Conservation (phyloP, 2,329 filamentous ascomycete genomes). For the Lecanicillium sp. region DNA sequence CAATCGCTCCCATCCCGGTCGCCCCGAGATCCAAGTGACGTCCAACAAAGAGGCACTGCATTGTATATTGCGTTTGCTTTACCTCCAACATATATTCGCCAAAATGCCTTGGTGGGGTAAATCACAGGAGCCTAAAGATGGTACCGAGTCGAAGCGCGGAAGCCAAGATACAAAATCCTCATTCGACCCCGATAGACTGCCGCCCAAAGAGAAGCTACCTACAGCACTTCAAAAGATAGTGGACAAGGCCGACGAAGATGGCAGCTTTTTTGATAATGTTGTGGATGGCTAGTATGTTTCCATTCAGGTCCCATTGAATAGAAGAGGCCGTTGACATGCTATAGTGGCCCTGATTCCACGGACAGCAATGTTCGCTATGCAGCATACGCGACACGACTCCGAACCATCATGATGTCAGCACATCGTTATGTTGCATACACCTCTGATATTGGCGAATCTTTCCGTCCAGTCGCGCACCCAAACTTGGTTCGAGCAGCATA, state of each 20-base stretch:
- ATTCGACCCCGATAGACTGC: conserved; percentile 39
- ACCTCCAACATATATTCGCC: not conserved
- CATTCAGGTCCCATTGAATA: conserved; percentile 7
- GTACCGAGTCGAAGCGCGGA: conserved; percentile 12
- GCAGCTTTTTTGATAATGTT: conserved; percentile 68
- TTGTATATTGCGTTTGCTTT: too few species aligned
- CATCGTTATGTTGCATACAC: conserved; percentile 98
- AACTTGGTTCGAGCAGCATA: conserved; percentile 76
- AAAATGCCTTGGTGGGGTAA: conserved; percentile 36
- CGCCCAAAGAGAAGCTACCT: conserved; percentile 42
- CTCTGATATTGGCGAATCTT: conserved; percentile 91
- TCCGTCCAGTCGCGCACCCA: conserved; percentile 85
- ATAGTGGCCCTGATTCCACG: conserved; percentile 59
- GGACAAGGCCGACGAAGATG: conserved; percentile 52
- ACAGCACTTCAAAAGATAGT: conserved; percentile 48
- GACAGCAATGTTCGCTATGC: conserved; percentile 84
- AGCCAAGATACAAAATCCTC: conserved; percentile 15
- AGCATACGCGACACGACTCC: conserved; percentile 77
- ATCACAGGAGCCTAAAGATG: conserved; percentile 21
- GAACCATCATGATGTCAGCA: conserved; percentile 80
- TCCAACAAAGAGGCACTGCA: too few species aligned
- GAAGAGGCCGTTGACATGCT: conserved; percentile 7
- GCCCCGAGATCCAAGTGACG: too few species aligned
- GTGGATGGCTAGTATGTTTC: conserved; percentile 71
- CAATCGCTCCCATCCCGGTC: too few species aligned